A percentile compares a stretch with the other conserved stretches of the same genome.
Evolutionary conservation across 345 rosid genomes (phyloP).

Genomic region (Clausena lansium): DNA sequence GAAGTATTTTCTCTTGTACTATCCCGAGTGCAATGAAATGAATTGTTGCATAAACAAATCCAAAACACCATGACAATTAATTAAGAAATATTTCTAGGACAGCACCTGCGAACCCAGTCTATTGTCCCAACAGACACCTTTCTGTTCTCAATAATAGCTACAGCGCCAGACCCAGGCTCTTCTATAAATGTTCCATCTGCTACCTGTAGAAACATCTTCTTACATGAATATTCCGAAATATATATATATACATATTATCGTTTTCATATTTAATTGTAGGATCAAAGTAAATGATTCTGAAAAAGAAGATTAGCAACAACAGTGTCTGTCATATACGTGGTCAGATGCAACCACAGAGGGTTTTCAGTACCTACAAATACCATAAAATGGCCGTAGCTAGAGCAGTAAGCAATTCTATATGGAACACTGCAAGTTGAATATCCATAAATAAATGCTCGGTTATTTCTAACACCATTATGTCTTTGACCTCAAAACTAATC

Average conservation of each 20-base stretch:
- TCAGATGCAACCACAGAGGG: neutral
- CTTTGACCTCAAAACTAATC: neutral
- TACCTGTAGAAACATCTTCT: conserved; percentile 41
- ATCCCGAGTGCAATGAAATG: neutral
- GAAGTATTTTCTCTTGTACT: neutral
- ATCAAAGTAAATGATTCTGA: neutral
- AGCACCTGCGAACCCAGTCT: conserved; percentile 86
- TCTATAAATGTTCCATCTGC: conserved; percentile 79
- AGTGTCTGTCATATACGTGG: neutral
- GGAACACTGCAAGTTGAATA: neutral
- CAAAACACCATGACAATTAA: conserved; percentile 1
- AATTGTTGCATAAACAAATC: neutral
- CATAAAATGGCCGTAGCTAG: neutral
- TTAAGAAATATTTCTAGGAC: conserved; percentile 3
- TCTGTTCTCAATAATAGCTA: conserved; percentile 60
- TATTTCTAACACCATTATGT: neutral
- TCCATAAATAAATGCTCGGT: neutral
- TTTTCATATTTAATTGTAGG: neutral
- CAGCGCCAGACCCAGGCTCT: conserved; percentile 96
- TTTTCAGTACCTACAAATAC: neutral
- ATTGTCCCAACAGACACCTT: conserved; percentile 85
- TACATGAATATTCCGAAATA: neutral
- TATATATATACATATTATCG: neutral
- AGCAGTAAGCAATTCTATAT: neutral
- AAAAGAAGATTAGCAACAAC: neutral